Evolutionary conservation across 306 rosid genomes (phyloP).

Genomic region (Rosa rugosa): DNA sequence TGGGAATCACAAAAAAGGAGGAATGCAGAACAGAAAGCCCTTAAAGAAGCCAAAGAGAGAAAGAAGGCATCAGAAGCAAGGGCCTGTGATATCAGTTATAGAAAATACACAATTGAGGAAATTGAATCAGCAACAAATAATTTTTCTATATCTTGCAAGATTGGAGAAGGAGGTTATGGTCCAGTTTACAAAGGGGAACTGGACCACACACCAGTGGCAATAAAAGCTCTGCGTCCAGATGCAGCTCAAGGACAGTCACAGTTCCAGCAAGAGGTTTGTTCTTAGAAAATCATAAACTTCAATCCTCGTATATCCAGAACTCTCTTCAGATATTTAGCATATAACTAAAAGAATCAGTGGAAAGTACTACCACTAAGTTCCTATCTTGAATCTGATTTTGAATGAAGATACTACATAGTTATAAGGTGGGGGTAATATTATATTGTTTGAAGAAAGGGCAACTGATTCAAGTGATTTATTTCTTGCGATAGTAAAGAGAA

Average conservation of each 20-base stretch:
- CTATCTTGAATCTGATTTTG: not conserved
- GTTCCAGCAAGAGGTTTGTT: conserved; percentile 68
- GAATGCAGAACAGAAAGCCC: conserved; percentile 41
- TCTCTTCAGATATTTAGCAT: not conserved
- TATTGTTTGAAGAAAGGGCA: not conserved
- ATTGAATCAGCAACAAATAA: conserved; percentile 61
- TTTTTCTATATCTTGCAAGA: conserved; percentile 46
- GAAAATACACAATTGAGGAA: conserved; percentile 68
- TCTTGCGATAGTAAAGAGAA: not conserved
- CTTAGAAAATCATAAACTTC: not conserved
- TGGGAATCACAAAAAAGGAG: conserved; percentile 62
- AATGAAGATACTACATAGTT: not conserved
- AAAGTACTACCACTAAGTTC: not conserved
- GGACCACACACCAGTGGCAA: conserved; percentile 77
- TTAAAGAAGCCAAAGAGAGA: conserved; percentile 39
- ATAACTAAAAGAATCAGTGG: not conserved
- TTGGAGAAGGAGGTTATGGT: conserved; percentile 92
- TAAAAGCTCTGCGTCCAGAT: conserved; percentile 74
- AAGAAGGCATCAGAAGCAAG: conserved; percentile 14
- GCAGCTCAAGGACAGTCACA: conserved; percentile 83
- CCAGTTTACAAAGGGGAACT: conserved; percentile 69
- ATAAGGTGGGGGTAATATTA: not conserved
- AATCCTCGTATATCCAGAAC: not conserved
- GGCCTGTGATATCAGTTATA: conserved; percentile 39
- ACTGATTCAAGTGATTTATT: not conserved